These are phyloP conservation scores for Rubroshorea leprosula DNA, from an alignment of 345 rosid species.

Conservation along the genomic window DNA sequence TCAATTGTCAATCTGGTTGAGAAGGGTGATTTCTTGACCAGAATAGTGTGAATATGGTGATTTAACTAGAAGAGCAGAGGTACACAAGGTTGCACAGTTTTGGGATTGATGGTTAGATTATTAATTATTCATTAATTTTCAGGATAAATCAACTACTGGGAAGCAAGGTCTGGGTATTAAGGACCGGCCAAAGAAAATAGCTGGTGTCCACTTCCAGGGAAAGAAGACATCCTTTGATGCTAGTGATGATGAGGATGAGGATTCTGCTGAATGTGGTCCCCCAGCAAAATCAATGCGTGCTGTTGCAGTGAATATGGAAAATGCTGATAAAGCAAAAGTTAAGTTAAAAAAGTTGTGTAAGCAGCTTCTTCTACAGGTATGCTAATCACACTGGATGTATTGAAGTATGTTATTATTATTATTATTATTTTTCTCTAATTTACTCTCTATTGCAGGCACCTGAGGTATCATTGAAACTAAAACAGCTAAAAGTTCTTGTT, in stretches of 20 bases:
- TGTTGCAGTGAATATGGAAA: constrained; percentile 16
- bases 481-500: constrained; percentile 59
- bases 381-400: constrained; percentile 6
- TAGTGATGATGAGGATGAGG: constrained; percentile 50
- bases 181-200: constrained; percentile 70
- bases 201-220: constrained; percentile 74
- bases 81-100: neutral
- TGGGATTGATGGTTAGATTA: neutral
- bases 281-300: constrained; percentile 30
- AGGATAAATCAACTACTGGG: constrained; percentile 92
- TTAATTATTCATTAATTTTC: constrained; percentile 16
- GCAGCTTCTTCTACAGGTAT: constrained; percentile 68
- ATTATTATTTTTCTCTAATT: constrained; percentile 2
- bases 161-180: constrained; percentile 95
- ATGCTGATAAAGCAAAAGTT: constrained; percentile 42
- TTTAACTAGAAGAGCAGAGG: neutral
- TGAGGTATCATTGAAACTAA: constrained; percentile 67
- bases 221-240: constrained; percentile 61
- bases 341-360: constrained; percentile 70
- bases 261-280: constrained; percentile 21
- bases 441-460: constrained; percentile 41
- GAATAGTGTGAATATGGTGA: too few species aligned
- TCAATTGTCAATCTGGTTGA: neutral
- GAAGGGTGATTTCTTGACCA: neutral
- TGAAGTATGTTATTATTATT: neutral